phyloP scores from a whole-genome alignment of 305 asterid species.

The Fraxinus baroniana region DNA sequence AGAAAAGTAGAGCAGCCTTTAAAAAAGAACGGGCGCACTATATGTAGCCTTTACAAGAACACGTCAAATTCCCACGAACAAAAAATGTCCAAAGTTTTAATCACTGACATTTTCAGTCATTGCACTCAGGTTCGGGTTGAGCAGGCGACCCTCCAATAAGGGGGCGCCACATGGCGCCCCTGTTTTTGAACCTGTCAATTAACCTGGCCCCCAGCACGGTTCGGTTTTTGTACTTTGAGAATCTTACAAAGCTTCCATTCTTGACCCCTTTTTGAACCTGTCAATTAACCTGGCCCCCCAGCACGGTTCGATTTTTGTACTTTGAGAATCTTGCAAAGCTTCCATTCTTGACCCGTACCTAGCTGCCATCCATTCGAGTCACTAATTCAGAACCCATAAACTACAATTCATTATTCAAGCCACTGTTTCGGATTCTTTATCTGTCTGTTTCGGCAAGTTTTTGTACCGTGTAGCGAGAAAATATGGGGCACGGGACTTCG shows the following conservation, averaged over 20 bases:
- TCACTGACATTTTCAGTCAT: background rate
- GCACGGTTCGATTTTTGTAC: no score
- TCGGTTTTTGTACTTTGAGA: no score
- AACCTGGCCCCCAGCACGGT: no score
- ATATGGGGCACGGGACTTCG: slow-evolving; percentile 73
- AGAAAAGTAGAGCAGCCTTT: no score
- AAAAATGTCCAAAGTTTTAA: background rate
- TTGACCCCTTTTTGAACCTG: no score
- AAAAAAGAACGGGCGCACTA: no score
- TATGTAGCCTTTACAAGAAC: background rate
- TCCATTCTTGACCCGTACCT: background rate
- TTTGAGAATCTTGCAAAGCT: background rate
- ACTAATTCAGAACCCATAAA: background rate
- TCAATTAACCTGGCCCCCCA: no score
- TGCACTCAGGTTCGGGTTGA: background rate
- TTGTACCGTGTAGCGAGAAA: background rate
- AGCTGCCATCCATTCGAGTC: background rate
- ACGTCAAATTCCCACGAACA: background rate
- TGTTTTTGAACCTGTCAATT: no score
- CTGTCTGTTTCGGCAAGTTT: background rate
- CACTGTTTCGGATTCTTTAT: background rate
- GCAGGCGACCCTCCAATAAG: no score
- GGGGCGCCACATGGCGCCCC: no score
- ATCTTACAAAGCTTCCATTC: no score
- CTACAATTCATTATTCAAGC: background rate